These are phyloP conservation scores for Cyclotella sp. DNA, from an alignment of 108 stramenopile genomes.

Conservation along the genomic window DNA sequence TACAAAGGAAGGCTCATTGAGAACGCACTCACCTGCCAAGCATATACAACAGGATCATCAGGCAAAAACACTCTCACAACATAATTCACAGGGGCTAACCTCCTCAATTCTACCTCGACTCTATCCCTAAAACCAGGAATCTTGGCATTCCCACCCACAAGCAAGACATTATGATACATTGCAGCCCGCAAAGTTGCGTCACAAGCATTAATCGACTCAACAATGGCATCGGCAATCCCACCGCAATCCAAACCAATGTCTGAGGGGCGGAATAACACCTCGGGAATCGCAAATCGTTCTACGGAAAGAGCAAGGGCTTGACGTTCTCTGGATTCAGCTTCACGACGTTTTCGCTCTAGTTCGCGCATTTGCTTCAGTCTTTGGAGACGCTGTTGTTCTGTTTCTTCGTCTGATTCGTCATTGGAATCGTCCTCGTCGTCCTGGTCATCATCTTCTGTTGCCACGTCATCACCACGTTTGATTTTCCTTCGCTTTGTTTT, in stretches of 20 bases:
- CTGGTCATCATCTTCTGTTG: slow-evolving; percentile 12
- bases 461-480: background rate
- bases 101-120: slow-evolving; percentile 76
- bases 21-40: slow-evolving; percentile 54
- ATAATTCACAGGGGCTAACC: slow-evolving; percentile 74
- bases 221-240: slow-evolving; percentile 86
- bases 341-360: slow-evolving; percentile 68
- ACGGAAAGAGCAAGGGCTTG: slow-evolving; percentile 83
- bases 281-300: slow-evolving; percentile 93
- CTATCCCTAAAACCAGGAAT: slow-evolving; percentile 79
- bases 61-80: slow-evolving; percentile 61
- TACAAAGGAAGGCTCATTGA: background rate
- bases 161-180: slow-evolving; percentile 79
- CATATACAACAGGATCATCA: slow-evolving; percentile 71
- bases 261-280: slow-evolving; percentile 91
- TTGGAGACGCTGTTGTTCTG: slow-evolving; percentile 64
- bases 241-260: slow-evolving; percentile 90
- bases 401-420: slow-evolving; percentile 77
- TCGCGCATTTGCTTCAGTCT: slow-evolving; percentile 65
- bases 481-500: slow-evolving; percentile 19
- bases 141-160: slow-evolving; percentile 87
- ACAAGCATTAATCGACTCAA: slow-evolving; percentile 79
- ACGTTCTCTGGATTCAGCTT: slow-evolving; percentile 66
- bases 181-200: slow-evolving; percentile 71
- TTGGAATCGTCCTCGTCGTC: slow-evolving; percentile 40